Evolutionary conservation across 2,329 filamentous ascomycete species (phyloP).

Genomic region (Hypoxylon sp.): DNA sequence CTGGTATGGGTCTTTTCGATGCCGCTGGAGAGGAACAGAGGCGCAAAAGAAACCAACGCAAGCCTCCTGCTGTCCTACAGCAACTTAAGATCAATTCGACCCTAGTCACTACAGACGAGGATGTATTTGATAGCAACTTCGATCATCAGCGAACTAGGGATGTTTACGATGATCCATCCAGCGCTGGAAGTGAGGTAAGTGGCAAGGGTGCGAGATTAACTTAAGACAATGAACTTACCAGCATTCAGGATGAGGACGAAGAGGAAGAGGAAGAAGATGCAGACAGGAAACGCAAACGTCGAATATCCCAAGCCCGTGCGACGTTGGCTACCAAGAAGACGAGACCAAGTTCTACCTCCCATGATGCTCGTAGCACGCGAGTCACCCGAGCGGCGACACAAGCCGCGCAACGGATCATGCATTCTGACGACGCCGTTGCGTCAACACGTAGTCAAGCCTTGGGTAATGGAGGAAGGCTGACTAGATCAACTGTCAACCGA

Average conservation of each 20-base stretch:
- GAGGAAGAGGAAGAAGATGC: slow-evolving; percentile 23
- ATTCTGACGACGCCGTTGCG: slow-evolving; percentile 5
- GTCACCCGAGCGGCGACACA: slow-evolving; percentile 33
- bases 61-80: slow-evolving; percentile 78
- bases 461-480: slow-evolving; percentile 34
- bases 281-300: slow-evolving; percentile 36
- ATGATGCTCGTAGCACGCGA: slow-evolving; percentile 34
- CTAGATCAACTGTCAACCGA: slow-evolving; percentile 40
- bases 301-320: slow-evolving; percentile 24
- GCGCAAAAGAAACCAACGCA: slow-evolving; percentile 83
- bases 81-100: slow-evolving; percentile 76
- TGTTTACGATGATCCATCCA: slow-evolving; percentile 73
- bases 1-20: slow-evolving; percentile 87
- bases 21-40: slow-evolving; percentile 81
- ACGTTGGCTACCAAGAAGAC: slow-evolving; percentile 33
- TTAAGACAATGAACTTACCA: slow-evolving; percentile 37
- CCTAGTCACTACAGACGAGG: slow-evolving; percentile 74
- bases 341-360: slow-evolving; percentile 28
- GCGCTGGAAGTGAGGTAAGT: slow-evolving; percentile 66
- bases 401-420: slow-evolving; percentile 9
- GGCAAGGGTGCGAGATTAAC: slow-evolving; percentile 24
- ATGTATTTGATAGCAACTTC: slow-evolving; percentile 71
- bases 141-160: slow-evolving; percentile 67
- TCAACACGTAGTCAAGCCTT: slow-evolving; percentile 24
- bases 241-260: slow-evolving; percentile 44